Conservation (phyloP, 768 basidiomycete species). For the Xerocomus potaroensis region DNA sequence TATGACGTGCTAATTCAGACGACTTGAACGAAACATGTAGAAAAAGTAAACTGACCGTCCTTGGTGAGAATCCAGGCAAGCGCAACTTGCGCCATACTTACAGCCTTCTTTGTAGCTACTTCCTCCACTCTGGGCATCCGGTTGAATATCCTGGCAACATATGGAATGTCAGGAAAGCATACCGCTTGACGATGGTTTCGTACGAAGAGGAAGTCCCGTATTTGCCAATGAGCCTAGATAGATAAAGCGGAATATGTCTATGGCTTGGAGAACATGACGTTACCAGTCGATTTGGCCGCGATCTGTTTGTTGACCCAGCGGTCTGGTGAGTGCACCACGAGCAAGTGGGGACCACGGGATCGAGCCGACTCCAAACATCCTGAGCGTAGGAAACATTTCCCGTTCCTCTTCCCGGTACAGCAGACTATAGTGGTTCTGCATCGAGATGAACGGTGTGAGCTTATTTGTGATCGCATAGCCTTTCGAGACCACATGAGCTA, state of each 20-base stretch:
- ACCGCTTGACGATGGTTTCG: constrained; percentile 28
- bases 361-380: constrained; percentile 41
- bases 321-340: constrained; percentile 34
- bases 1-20: constrained; percentile 3
- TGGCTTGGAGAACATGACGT: background rate
- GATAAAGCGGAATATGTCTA: too few relatives aligned
- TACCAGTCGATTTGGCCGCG: constrained; percentile 25
- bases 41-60: constrained; percentile 18
- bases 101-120: constrained; percentile 33
- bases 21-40: background rate
- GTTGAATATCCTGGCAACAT: background rate
- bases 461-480: constrained; percentile 40
- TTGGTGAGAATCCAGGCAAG: constrained; percentile 37
- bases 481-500: constrained; percentile 8
- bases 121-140: constrained; percentile 34
- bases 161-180: background rate
- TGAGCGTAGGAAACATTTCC: constrained; percentile 52
- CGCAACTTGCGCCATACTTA: constrained; percentile 42
- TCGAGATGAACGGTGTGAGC: constrained; percentile 54
- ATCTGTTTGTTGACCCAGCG: constrained; percentile 28
- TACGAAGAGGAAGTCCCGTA: constrained; percentile 24
- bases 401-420: constrained; percentile 59
- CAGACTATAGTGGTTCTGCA: constrained; percentile 59
- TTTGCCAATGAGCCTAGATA: constrained; percentile 22
- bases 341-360: constrained; percentile 46